phyloP scores from a whole-genome alignment of 176 grass and related monocot genomes.

The Puya raimondii region DNA sequence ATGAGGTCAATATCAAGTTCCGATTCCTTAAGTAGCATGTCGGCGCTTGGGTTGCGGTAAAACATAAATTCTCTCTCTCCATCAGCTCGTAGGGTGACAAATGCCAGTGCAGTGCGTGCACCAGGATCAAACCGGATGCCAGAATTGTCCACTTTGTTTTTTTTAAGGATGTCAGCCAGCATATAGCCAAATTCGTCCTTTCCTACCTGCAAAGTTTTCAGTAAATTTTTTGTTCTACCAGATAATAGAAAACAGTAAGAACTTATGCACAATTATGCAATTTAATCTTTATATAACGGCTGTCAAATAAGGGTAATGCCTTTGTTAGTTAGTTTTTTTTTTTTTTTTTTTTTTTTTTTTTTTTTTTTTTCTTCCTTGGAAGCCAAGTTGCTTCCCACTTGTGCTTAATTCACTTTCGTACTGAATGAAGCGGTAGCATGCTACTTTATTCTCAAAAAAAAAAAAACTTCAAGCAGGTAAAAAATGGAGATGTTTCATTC shows the following conservation, averaged over 20 bases:
- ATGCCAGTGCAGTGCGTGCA: constrained; percentile 3
- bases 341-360: no score
- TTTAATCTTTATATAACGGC: not conserved
- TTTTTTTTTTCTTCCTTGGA: no score
- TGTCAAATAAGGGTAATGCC: not conserved
- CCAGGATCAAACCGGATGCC: not conserved
- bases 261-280: not conserved
- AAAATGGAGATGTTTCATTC: no score
- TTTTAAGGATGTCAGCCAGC: not conserved
- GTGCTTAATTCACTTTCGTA: no score
- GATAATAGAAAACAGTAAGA: not conserved
- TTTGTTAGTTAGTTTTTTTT: no score
- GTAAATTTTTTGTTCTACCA: not conserved
- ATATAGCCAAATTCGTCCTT: constrained; percentile 6
- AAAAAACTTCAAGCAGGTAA: no score
- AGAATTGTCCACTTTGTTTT: constrained; percentile 1
- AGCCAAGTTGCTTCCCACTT: no score
- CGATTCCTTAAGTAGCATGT: not conserved
- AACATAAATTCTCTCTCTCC: constrained; percentile 2
- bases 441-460: no score
- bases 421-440: no score
- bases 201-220: not conserved
- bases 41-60: not conserved
- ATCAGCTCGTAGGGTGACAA: constrained; percentile 4
- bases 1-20: constrained; percentile 9